Evolutionary conservation across 495 filamentous ascomycete genomes (phyloP), one percentile per base, ranked within the genome.

Genomic region (Neurospora cerealis): DNA sequence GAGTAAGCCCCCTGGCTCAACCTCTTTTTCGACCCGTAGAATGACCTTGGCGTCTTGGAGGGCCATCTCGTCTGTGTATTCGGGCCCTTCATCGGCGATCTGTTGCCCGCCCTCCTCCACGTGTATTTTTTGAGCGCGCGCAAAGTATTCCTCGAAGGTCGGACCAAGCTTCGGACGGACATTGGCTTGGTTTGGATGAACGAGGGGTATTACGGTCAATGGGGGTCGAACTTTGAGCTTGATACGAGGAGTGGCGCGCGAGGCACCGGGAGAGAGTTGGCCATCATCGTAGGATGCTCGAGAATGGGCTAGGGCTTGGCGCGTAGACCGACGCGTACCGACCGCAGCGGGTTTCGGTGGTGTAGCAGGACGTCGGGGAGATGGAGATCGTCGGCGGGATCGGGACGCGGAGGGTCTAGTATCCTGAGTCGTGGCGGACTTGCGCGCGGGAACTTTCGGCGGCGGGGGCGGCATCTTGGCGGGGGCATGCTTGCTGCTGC

Each of bases 1-100:
- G 37, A 98, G 86, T 9, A 93, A 77, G 0, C 96, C 93, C 36
- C 93, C 93, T 36, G 91, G 89, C 77, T 92, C 84, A 9, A 87
- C 88, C 71, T 92, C 95, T 73, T 88, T 83, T 69, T 92, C 86
- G 4, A 98, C 86, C 36, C 88, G 88, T 69, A 86, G 73, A n/a
- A 90, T 85, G 34, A 86, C 74, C 9, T 79, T 76, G 0, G 87
- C 90, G 78, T 92, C 90, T 70, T 83, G 84, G 69, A 78, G 74
- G 9, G 86, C 82, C 75, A 83, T 80, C 70, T 88, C 85, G n/a
- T 85, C 80, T n/a, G 86, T 87, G 75, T 83, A 87, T 40, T 80
- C 79, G 0, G 83, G 81, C 2, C 82, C 85, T 79, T 93, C 89
- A 32, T 91, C 87, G 7, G 89, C 85, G 21, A 81, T 76, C 6